A percentile compares a stretch with the other conserved stretches of the same genome.
Conservation (phyloP, 2,329 filamentous ascomycete genomes). For the Chrysosporium keratinophilum region DNA sequence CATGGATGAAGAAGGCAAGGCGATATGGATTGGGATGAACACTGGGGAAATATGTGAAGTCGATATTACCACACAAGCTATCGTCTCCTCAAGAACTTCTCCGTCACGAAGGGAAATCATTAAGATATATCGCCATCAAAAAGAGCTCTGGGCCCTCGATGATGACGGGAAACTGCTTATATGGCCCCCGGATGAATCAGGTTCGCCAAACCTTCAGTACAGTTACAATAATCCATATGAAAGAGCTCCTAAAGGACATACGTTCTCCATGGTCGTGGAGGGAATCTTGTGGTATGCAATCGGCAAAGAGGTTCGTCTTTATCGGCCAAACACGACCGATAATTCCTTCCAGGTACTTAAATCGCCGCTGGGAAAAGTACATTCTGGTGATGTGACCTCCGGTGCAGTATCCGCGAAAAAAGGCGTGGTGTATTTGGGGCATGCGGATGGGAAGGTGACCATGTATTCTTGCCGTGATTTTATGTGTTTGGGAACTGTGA, state of each 20-base stretch:
- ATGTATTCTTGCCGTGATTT: slow-evolving; percentile 77
- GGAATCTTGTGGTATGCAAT: slow-evolving; percentile 78
- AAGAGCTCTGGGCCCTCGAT: slow-evolving; percentile 89
- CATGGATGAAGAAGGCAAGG: slow-evolving; percentile 67
- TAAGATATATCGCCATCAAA: slow-evolving; percentile 74
- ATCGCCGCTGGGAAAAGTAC: slow-evolving; percentile 58
- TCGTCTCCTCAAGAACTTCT: slow-evolving; percentile 59
- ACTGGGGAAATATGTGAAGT: slow-evolving; percentile 81
- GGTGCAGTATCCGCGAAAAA: slow-evolving; percentile 65
- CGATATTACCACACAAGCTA: slow-evolving; percentile 62
- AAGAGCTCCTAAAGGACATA: slow-evolving; percentile 68
- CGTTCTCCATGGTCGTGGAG: slow-evolving; percentile 78
- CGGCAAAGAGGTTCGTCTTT: slow-evolving; percentile 79
- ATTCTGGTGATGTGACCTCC: slow-evolving; percentile 76
- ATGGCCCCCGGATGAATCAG: slow-evolving; percentile 68
- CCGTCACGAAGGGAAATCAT: slow-evolving; percentile 72
- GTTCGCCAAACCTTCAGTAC: slow-evolving; percentile 62
- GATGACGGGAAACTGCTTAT: slow-evolving; percentile 77
- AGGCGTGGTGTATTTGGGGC: slow-evolving; percentile 77
- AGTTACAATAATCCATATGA: slow-evolving; percentile 59
- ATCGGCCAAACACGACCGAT: slow-evolving; percentile 59
- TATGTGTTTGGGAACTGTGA: slow-evolving; percentile 67
- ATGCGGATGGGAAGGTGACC: slow-evolving; percentile 85
- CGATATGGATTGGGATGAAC: slow-evolving; percentile 84
- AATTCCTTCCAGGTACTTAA: slow-evolving; percentile 67